Evolutionary conservation across 371 early-diverging fungal genomes (phyloP).

Genomic region (Fennellomyces sp.): DNA sequence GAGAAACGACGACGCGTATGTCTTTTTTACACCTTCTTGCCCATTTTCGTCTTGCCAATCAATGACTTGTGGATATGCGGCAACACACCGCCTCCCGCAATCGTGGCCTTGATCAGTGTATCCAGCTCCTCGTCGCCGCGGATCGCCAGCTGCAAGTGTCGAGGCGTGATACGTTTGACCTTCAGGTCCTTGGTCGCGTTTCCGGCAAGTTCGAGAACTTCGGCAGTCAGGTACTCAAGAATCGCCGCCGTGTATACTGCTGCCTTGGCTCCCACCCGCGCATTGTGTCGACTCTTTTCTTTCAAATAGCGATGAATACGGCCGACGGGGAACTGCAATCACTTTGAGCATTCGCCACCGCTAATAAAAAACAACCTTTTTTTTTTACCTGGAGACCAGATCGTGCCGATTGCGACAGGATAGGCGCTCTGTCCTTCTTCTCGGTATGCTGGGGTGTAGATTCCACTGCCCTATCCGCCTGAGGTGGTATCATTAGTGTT

Average conservation of each 20-base stretch:
- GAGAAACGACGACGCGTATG: not conserved
- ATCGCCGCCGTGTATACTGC: constrained; percentile 91
- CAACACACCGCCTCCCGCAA: constrained; percentile 89
- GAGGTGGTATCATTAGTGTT: not conserved
- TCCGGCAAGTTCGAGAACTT: constrained; percentile 90
- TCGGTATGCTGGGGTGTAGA: constrained; percentile 23
- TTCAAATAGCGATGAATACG: constrained; percentile 92
- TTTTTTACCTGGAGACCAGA: constrained; percentile 66
- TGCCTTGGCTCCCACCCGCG: constrained; percentile 90
- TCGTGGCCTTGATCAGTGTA: constrained; percentile 85
- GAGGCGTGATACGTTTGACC: constrained; percentile 88
- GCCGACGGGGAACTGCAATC: constrained; percentile 87
- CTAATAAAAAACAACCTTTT: not conserved
- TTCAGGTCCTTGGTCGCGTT: constrained; percentile 91
- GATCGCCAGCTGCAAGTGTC: constrained; percentile 90
- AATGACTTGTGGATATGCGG: constrained; percentile 79
- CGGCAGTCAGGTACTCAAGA: constrained; percentile 90
- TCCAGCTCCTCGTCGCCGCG: constrained; percentile 93
- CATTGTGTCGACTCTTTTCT: constrained; percentile 73
- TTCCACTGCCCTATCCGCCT: constrained; percentile 49
- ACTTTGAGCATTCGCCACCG: too few relatives aligned
- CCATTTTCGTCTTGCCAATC: constrained; percentile 61
- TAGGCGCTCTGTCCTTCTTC: constrained; percentile 55
- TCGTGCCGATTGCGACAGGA: constrained; percentile 66
- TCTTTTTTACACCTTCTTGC: constrained; percentile 46